Percentiles rank a stretch among this genome's conserved stretches.
These are phyloP conservation scores for Excoecaria agallocha DNA, from an alignment of 345 rosid species.

Conservation along the genomic window DNA sequence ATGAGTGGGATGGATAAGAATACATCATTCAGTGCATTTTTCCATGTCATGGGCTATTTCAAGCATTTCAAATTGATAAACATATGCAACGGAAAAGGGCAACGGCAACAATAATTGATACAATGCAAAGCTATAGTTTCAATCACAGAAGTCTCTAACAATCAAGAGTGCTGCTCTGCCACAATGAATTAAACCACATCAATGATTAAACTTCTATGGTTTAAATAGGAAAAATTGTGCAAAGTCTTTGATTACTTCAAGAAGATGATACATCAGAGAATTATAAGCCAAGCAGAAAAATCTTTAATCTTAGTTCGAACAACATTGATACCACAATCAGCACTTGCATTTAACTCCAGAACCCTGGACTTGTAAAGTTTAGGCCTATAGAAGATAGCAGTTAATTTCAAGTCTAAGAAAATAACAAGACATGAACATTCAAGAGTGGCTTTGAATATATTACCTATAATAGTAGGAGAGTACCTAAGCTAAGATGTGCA, in stretches of 20 bases:
- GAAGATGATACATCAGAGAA: neutral
- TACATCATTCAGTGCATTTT: neutral
- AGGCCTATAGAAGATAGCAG: conserved; percentile 50
- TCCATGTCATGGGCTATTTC: neutral
- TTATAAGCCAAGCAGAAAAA: conserved; percentile 18
- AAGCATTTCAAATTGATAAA: neutral
- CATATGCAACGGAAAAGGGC: neutral
- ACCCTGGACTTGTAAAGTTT: conserved; percentile 91
- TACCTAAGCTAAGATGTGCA: too few relatives aligned
- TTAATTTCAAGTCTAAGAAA: too few relatives aligned
- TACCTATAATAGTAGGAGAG: too few relatives aligned
- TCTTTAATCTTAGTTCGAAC: conserved; percentile 92
- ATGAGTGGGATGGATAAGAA: neutral
- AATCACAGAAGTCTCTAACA: neutral
- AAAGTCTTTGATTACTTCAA: neutral
- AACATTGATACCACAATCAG: conserved; percentile 95
- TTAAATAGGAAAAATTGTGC: neutral
- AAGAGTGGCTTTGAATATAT: too few relatives aligned
- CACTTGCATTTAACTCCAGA: conserved; percentile 97
- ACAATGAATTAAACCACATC: neutral
- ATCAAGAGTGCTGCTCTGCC: too few relatives aligned
- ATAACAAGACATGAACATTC: too few relatives aligned
- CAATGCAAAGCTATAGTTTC: neutral
- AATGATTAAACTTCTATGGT: neutral
- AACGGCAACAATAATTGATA: neutral